These are phyloP conservation scores for Metschnikowia koreensis DNA, from an alignment of 805 yeast species.

Conservation along the genomic window DNA sequence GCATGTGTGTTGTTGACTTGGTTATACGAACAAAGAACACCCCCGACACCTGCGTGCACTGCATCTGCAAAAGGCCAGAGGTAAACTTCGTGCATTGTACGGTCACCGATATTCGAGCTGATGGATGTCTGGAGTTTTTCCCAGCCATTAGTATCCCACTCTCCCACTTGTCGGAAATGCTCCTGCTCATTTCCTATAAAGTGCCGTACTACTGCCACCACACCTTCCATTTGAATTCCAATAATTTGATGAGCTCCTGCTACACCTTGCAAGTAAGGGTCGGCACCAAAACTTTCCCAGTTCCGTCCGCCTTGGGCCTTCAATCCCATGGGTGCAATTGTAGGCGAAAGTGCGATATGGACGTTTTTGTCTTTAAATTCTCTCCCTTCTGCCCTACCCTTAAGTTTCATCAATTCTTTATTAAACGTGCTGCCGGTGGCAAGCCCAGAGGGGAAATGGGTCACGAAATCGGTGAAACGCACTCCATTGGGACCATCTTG, in stretches of 20 bases:
- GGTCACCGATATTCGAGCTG: slow-evolving; percentile 56
- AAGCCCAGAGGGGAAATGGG: slow-evolving; percentile 57
- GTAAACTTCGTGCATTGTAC: slow-evolving; percentile 60
- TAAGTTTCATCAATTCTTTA: slow-evolving; percentile 46
- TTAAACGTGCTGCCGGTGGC: slow-evolving; percentile 61
- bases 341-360: slow-evolving; percentile 55
- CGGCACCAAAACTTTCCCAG: slow-evolving; percentile 65
- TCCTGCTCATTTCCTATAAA: slow-evolving; percentile 64
- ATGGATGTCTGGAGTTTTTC: slow-evolving; percentile 41
- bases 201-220: slow-evolving; percentile 56
- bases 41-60: slow-evolving; percentile 57
- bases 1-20: slow-evolving; percentile 55
- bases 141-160: slow-evolving; percentile 48
- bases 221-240: slow-evolving; percentile 59
- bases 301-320: slow-evolving; percentile 64
- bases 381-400: slow-evolving; percentile 57
- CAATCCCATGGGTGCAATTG: slow-evolving; percentile 58
- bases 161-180: slow-evolving; percentile 52
- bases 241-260: slow-evolving; percentile 51
- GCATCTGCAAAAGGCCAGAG: slow-evolving; percentile 69
- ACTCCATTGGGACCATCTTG: slow-evolving; percentile 67
- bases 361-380: slow-evolving; percentile 56
- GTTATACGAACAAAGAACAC: slow-evolving; percentile 62
- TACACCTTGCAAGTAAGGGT: slow-evolving; percentile 59
- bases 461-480: slow-evolving; percentile 53